Evolutionary conservation across 2,329 filamentous ascomycete species (phyloP), one percentile per base, ranked within the genome.

Genomic region (Emmonsia crescens): DNA sequence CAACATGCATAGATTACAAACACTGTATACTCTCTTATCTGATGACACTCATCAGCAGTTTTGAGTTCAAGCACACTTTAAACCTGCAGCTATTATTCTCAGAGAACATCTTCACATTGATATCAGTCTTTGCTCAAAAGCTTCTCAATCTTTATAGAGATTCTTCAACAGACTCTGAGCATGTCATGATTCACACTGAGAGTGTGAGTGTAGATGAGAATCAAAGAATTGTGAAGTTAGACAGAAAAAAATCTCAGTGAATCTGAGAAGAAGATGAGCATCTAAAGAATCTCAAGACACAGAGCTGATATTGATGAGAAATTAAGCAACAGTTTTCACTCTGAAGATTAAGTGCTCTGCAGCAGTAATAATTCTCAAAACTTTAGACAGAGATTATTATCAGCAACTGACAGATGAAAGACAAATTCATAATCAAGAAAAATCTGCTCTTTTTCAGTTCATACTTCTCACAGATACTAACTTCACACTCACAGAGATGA

Each of bases 271-370:
- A 59, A 19, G 40, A 59, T 59, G 57, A 46, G 21, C 12, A 21
- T 21, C 57, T 59, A 59, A 59, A 42, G 40, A 5, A 59, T 31
- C 33, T 59, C 19, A 59, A 48, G 57, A 48, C n/a, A 12, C n/a
- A 27, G 16, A n/a, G 57, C 57, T 59, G 57, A n/a, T 8, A 21
- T 48, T 59, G 57, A n/a, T 59, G 57, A n/a, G 38, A 48, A n/a
- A 57, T 42, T 9, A 9, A 36, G 33, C 33, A 36, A 36, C 33
- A 36, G 33, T 36, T 36, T 36, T 9, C 33, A 36, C 33, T 36
- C 33, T 19, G 54, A 27, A 57, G 27, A n/a, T 36, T 36, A 40
- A 24, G 24, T 21, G 54, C 54, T 19, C 54, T 57, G 31, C 54
- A 57, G 54, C 55, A 57, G 36, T 36, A 5, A 57, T 44, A 9